Evolutionary conservation across 2,329 filamentous ascomycete species (phyloP), one percentile per base, ranked within the genome.

Genomic region (Aspergillus melleus): DNA sequence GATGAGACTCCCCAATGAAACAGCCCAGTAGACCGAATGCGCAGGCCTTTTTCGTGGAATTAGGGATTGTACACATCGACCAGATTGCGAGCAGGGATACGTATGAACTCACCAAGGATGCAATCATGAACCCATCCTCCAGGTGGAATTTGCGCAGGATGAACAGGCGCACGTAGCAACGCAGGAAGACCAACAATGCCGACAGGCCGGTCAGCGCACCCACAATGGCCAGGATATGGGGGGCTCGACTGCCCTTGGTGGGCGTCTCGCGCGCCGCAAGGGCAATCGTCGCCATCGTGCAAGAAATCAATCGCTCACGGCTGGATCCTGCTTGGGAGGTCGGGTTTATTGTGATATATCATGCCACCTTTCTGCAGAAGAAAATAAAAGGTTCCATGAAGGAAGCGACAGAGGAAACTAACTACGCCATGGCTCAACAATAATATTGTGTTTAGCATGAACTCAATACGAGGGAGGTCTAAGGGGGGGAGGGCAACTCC

Each of bases 131-230:
- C 36, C 14, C 36, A n/a, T 84, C 83, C 72, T 86, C 83, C 24
- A 73, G 64, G 2, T 82, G 81, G 49, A 81, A 73, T 29, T 79
- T 79, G 24, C 77, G 80, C 49, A 85, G 74, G 68, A 84, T 77
- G 11, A 69, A 65, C 2, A 76, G 26, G 11, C 83, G 76, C 26
- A 84, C 83, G 59, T 81, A 82, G 36, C 78, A 67, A 30, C 81
- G 76, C n/a, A 78, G 67, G 4, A 75, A 6, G 1, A 82, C 77
- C 1, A 74, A 68, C 10, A 80, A 52, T 0, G 75, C 65, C 1
- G 80, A 77, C 12, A 77, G 47, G 0, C 69, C 66, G 14, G 77
- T 76, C 52, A 81, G 72, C 1, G 75, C 59, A 10, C 76, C 66
- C 1, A 77, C 77, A 11, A 79, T 76, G 1, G 72, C 72, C 12